Base-by-base conservation (phyloP, 169 alveolate genomes). In the Plasmodium inui region DNA sequence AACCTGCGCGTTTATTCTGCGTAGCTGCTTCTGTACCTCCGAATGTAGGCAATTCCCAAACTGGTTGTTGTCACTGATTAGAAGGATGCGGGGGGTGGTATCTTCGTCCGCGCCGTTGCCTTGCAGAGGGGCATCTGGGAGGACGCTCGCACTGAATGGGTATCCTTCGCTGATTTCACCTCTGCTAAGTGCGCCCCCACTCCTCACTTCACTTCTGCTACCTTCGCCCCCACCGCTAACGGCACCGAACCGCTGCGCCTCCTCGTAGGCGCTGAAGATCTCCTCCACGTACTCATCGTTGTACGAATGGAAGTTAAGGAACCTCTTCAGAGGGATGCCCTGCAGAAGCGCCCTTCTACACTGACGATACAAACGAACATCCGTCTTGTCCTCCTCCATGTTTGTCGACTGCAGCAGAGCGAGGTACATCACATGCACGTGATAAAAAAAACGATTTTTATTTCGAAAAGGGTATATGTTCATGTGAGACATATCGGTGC, bases 371-470 rank as follows among this genome's bases (percentile, higher is more conserved):
- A 30, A 3, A n/a, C 22, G 57, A 17, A 76, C 26, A n/a, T 73
- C 72, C 44, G 26, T 89, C 37, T 72, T 57, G 3, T 34, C 50
- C 34, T 14, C 82, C 28, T 89, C 46, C 14, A 8, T 14, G 3
- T 82, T 82, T 5, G 55, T 39, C n/a, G 92, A 22, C 55, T 82
- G 53, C 28, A 91, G 30, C 74, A 91, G 76, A 30, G 95, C 71
- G 8, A 91, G 76, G 74, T 91, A 91, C 28, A 91, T 91, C 14
- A 91, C 76, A 82, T 91, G 95, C 37, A 72, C 32, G 71, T 81
- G 55, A 82, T 91, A 91, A 81, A 91, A 91, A 81, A 91, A 91
- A 37, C 81, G 72, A 81, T 91, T 82, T 72, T 81, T 91, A 91
- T 82, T 61, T 34, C 57, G 71, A 30, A 22, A 91, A 19, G 91